Evolutionary conservation across 2,329 filamentous ascomycete species (phyloP), one percentile per base, ranked within the genome.

Genomic region (Alternaria gansuensis): DNA sequence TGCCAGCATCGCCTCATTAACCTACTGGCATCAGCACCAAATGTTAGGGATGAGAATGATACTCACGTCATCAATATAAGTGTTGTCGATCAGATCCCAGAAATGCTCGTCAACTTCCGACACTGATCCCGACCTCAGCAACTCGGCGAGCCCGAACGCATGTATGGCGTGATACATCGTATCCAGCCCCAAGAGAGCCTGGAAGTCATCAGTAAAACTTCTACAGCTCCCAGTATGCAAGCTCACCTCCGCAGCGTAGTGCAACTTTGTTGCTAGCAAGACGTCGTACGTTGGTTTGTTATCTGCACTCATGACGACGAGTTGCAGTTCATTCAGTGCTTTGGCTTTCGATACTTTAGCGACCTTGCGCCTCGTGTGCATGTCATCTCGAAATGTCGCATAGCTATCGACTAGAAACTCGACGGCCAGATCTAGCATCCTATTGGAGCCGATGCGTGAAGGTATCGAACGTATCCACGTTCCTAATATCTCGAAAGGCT

Each of bases 11-110:
- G 70, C 66, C 62, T 75, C 73, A 2, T 69, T 62, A 7, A 74
- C 72, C 73, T 75, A 28, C 5, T 9, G 5, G 10, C 10, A 40
- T 72, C 5, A 71, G 58, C 33, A 26, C 37, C 10, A 14, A 23
- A 28, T 3, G 4, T 17, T 9, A 8, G 43, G 14, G 14, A 29
- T 29, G 10, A 11, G 29, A 17, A 21, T 59, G 26, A 26, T 26
- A 64, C 67, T 62, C 49, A 75, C 73, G 34, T 76, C 73, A n/a
- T 76, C 73, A 7, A 70, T 63, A 23, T 76, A 76, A 3, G 72
- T 71, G 40, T 72, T 71, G 23, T 76, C 71, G n/a, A 76, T 61
- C 2, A 75, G 53, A 45, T 66, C 68, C 68, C 68, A 76, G 44
- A 63, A 72, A 44, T 74, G 67, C 21, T 73, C 66, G 11, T 70